Conservation (phyloP, 345 rosid species). For the Cochlearia excelsa region DNA sequence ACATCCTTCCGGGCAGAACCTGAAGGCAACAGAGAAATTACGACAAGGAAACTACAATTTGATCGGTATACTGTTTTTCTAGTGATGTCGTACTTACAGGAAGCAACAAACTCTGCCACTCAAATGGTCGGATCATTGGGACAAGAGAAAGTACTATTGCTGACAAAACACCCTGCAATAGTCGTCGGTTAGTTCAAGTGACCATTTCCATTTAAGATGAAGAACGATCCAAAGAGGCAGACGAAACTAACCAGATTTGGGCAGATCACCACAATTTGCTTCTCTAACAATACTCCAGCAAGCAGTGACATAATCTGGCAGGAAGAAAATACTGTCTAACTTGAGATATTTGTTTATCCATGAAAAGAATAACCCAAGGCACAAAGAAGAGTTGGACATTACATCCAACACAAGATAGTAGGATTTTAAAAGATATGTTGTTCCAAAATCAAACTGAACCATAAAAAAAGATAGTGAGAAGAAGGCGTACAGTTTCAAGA, state of each 20-base stretch:
- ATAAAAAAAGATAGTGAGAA: conserved; percentile 25
- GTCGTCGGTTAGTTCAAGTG: conserved; percentile 22
- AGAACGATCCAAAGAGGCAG: background rate
- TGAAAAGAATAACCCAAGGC: conserved; percentile 28
- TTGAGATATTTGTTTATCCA: conserved; percentile 3
- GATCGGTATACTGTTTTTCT: background rate
- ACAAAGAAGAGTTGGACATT: conserved; percentile 16
- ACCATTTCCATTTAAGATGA: conserved; percentile 10
- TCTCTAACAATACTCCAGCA: conserved; percentile 84
- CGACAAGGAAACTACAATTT: conserved; percentile 12
- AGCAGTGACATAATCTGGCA: conserved; percentile 76
- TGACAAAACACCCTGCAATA: conserved; percentile 85
- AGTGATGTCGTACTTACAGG: conserved; percentile 59
- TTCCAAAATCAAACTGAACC: conserved; percentile 18
- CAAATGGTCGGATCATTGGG: conserved; percentile 92
- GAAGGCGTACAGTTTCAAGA: conserved; percentile 74
- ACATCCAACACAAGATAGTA: conserved; percentile 14
- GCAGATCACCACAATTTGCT: conserved; percentile 75
- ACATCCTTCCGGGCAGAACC: conserved; percentile 83
- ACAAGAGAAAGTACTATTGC: conserved; percentile 77
- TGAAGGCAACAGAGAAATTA: conserved; percentile 33
- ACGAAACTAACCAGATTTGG: conserved; percentile 80
- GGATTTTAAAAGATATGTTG: background rate
- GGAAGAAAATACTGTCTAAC: conserved; percentile 16
- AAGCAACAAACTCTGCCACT: conserved; percentile 96